A percentile compares a stretch with the other conserved stretches of the same genome.
Conservation (phyloP, 2,329 filamentous ascomycete genomes). For the Tolypocladium endophyticum region DNA sequence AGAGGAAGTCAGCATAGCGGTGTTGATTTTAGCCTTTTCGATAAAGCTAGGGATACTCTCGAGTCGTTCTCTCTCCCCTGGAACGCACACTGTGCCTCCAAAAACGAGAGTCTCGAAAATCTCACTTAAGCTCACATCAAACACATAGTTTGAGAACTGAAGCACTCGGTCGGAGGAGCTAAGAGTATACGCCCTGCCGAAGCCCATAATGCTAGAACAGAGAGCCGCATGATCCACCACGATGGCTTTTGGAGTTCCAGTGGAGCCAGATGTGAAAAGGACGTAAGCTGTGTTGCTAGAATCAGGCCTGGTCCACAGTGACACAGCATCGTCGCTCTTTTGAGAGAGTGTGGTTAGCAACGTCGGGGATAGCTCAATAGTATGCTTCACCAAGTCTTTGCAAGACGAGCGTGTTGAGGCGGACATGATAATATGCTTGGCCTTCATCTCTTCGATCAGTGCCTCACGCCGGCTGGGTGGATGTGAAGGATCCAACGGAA, state of each 20-base stretch:
- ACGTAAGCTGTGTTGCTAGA: not conserved
- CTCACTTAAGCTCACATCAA: constrained; percentile 32
- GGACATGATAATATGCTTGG: not conserved
- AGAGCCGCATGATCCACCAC: constrained; percentile 1
- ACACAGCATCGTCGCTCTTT: not conserved
- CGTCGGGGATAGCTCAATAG: not conserved
- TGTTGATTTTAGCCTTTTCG: not conserved
- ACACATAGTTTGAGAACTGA: constrained; percentile 39
- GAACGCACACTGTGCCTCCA: constrained; percentile 12
- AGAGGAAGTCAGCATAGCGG: not conserved
- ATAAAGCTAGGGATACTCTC: not conserved
- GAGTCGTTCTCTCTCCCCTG: constrained; percentile 8
- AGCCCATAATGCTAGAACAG: not conserved
- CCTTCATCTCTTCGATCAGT: not conserved
- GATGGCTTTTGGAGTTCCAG: constrained; percentile 1
- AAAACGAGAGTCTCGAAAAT: constrained; percentile 9
- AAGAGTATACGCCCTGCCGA: not conserved
- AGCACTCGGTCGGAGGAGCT: constrained; percentile 10
- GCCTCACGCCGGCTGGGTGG: not conserved
- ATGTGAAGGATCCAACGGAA: not conserved
- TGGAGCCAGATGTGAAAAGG: not conserved
- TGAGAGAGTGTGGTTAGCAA: not conserved
- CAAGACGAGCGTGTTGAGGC: not conserved
- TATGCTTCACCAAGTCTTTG: not conserved
- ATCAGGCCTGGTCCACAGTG: not conserved